phyloP scores from a whole-genome alignment of 805 yeast genomes.

The Maudiozyma saulgeensis region DNA sequence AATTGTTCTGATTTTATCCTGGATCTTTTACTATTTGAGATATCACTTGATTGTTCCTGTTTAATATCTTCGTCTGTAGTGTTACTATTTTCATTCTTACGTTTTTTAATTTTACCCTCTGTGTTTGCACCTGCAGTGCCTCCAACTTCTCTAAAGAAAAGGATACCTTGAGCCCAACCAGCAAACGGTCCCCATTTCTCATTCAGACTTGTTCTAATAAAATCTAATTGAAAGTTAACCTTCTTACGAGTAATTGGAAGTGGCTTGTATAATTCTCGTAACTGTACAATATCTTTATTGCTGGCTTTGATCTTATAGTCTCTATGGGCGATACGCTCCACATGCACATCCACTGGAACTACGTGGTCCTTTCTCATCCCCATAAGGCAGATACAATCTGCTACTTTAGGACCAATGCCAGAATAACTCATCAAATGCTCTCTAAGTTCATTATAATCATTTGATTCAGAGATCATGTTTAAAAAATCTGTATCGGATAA shows the following conservation, averaged over 20 bases:
- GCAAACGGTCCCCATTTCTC: conserved; percentile 82
- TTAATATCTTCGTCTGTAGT: background rate
- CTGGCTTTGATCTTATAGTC: conserved; percentile 51
- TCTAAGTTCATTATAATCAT: conserved; percentile 33
- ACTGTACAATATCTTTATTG: conserved; percentile 23
- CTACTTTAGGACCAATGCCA: conserved; percentile 97
- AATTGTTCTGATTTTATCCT: conserved; percentile 6
- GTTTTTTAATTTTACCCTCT: conserved; percentile 17
- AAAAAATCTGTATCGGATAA: conserved; percentile 28
- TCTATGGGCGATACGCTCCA: conserved; percentile 76
- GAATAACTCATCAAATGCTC: conserved; percentile 46
- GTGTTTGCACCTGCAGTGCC: conserved; percentile 57
- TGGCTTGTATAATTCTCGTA: conserved; percentile 19
- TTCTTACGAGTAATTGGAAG: conserved; percentile 26
- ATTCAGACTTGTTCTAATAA: conserved; percentile 50
- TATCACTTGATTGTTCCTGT: conserved; percentile 3
- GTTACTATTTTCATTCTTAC: conserved; percentile 2
- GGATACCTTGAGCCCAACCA: conserved; percentile 97
- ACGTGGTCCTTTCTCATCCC: conserved; percentile 50
- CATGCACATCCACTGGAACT: conserved; percentile 95
- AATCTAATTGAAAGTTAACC: conserved; percentile 29
- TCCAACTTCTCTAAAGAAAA: conserved; percentile 81
- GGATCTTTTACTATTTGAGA: background rate
- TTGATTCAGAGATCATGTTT: conserved; percentile 29
- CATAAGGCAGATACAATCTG: conserved; percentile 93